Evolutionary conservation across 352 stramenopile species (phyloP), one percentile per base, ranked within the genome.

Genomic region (Pythium insidiosum): DNA sequence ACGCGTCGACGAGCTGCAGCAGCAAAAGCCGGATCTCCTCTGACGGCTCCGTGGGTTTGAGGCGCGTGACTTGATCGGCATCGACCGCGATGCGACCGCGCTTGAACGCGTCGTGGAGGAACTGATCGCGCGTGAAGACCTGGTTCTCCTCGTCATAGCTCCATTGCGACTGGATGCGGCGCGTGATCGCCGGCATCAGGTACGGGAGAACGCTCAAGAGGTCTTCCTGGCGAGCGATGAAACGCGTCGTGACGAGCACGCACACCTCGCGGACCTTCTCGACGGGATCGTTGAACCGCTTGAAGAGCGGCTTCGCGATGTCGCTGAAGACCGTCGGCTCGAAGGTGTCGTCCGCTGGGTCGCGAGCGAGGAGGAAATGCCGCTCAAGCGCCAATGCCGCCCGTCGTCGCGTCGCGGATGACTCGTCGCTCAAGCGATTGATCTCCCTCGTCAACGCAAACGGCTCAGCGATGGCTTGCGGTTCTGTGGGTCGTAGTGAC

Each of bases 211-310:
- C 72, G 13, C 53, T 64, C 23, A 88, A 61, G 43, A 93, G 36
- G 47, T 90, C 75, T 39, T 72, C 45, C 30, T 82, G 68, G 13
- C 39, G 11, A 0, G 57, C 46, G 26, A 93, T 51, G 35, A 68
- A 81, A 23, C 50, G 50, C 13, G 58, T 85, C 5, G 50, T 58
- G 23, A 90, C 29, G 5, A 61, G 65, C 20, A 93, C 68, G 49
- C 67, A 78, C n/a, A 84, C 56, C 13, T 85, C 76, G 9, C 80
- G 64, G 12, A 90, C 74, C 36, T 86, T 89, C 29, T 93, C 80
- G 6, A 88, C 50, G 6, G 71, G 72, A 49, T 90, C 80, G 39
- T 87, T 89, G 41, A 93, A 89, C 21, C 78, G 73, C 53, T 82
- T 88, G 50, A 93, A 87, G 10, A 93, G 52, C 18, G 72, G 61